Percentiles rank a stretch among this genome's conserved stretches.
Evolutionary conservation across 2,329 filamentous ascomycete genomes (phyloP).

Genomic region (Xylariaceae sp.): DNA sequence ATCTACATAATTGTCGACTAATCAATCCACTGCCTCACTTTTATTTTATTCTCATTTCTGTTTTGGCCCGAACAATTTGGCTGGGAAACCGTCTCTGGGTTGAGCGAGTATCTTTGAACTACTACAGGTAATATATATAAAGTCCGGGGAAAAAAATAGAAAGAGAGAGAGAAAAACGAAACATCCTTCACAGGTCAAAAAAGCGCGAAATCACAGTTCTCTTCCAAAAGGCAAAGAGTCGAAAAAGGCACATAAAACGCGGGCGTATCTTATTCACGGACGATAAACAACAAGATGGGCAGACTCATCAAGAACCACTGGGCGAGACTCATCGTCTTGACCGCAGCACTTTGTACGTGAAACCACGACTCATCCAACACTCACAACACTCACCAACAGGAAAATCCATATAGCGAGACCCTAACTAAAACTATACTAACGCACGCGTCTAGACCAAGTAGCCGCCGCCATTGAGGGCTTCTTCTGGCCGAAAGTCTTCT

Average conservation of each 20-base stretch:
- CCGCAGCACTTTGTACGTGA: constrained; percentile 57
- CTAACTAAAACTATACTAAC: constrained; percentile 24
- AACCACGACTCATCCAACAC: background rate
- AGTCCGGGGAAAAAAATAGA: constrained; percentile 15
- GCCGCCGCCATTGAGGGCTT: constrained; percentile 77
- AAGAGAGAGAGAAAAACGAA: constrained; percentile 2
- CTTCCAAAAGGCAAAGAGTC: background rate
- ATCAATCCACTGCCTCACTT: constrained; percentile 15
- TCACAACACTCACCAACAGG: no score
- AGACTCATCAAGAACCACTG: constrained; percentile 99
- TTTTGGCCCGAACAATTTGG: constrained; percentile 14
- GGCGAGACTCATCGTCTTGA: constrained; percentile 88
- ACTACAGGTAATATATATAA: constrained; percentile 9
- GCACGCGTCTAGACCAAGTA: constrained; percentile 67
- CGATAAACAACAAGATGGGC: constrained; percentile 60
- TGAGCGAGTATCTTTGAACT: constrained; percentile 18
- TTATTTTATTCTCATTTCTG: constrained; percentile 18
- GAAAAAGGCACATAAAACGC: background rate
- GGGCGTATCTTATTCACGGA: constrained; percentile 1
- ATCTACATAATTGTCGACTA: constrained; percentile 16
- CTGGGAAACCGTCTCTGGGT: constrained; percentile 6
- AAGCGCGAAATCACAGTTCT: constrained; percentile 12
- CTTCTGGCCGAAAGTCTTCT: constrained; percentile 99
- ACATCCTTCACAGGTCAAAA: constrained; percentile 20
- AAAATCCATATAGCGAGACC: background rate